Conservation (phyloP, 768 basidiomycete genomes). For the Lactarius sanguifluus region DNA sequence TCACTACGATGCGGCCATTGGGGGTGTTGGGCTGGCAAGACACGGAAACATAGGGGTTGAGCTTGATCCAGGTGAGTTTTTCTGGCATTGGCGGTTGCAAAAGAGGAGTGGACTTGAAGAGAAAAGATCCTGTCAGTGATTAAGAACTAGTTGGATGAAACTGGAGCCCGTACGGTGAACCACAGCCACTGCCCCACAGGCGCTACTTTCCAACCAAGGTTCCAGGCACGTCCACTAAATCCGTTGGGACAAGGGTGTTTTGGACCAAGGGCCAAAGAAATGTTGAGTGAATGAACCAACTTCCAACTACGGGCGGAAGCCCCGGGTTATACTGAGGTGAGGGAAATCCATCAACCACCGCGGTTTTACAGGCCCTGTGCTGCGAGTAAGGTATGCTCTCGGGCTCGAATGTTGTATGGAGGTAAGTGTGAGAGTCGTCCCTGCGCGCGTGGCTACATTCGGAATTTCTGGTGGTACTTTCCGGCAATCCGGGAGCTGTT, state of each 20-base stretch:
- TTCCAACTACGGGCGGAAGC: neutral
- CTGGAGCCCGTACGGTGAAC: neutral
- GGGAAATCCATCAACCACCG: neutral
- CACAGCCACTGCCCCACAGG: slow-evolving; percentile 1
- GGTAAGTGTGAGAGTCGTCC: neutral
- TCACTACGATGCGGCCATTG: slow-evolving; percentile 17
- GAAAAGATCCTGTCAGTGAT: neutral
- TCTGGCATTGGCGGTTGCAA: slow-evolving; percentile 7
- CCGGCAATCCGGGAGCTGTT: neutral
- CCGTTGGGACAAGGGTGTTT: neutral
- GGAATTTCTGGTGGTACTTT: no score
- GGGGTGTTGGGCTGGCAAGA: slow-evolving; percentile 14
- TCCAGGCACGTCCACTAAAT: neutral
- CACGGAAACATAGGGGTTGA: slow-evolving; percentile 28
- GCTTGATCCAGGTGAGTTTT: slow-evolving; percentile 21
- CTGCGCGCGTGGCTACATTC: neutral
- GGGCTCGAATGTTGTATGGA: neutral
- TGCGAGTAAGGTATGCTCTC: neutral
- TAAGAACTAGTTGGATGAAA: slow-evolving; percentile 2
- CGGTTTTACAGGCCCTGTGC: neutral
- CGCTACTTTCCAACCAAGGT: slow-evolving; percentile 11
- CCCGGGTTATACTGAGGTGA: neutral
- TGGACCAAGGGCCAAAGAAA: neutral
- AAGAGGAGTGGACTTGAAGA: neutral
- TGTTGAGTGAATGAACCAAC: neutral